Evolutionary conservation across 2,329 filamentous ascomycete genomes (phyloP).

Genomic region (Knoxdaviesia proteae): DNA sequence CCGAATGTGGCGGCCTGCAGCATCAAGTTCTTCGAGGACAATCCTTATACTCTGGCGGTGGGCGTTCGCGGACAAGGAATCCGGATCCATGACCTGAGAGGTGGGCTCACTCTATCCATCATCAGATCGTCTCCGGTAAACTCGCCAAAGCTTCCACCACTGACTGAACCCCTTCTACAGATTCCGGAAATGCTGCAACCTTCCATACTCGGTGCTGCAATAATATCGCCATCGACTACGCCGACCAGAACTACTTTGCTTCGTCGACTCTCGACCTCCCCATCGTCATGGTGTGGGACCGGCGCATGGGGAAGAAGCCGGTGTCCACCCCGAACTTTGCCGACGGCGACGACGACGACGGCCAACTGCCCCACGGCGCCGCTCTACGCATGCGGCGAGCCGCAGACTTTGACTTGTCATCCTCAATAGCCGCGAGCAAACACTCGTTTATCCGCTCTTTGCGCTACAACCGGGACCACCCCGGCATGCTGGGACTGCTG

Average conservation of each 20-base stretch:
- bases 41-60: slow-evolving; percentile 53
- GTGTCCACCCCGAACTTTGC: slow-evolving; percentile 32
- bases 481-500: slow-evolving; percentile 38
- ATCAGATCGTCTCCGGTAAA: neutral
- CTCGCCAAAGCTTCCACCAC: neutral
- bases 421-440: slow-evolving; percentile 28
- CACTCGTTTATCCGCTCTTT: slow-evolving; percentile 41
- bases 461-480: slow-evolving; percentile 40
- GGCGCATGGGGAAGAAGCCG: slow-evolving; percentile 35
- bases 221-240: slow-evolving; percentile 57
- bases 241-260: slow-evolving; percentile 67
- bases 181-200: slow-evolving; percentile 29
- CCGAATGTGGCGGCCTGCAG: slow-evolving; percentile 59
- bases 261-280: slow-evolving; percentile 59
- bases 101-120: slow-evolving; percentile 17
- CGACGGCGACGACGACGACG: slow-evolving; percentile 37
- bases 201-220: slow-evolving; percentile 48
- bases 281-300: slow-evolving; percentile 59
- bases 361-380: slow-evolving; percentile 36
- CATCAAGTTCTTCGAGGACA: slow-evolving; percentile 62
- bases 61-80: slow-evolving; percentile 59
- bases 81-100: slow-evolving; percentile 58
- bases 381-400: slow-evolving; percentile 35
- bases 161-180: slow-evolving; percentile 14
- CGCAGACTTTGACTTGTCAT: slow-evolving; percentile 32